Conservation (phyloP, 352 stramenopile genomes). For the Pythium inflatum region DNA sequence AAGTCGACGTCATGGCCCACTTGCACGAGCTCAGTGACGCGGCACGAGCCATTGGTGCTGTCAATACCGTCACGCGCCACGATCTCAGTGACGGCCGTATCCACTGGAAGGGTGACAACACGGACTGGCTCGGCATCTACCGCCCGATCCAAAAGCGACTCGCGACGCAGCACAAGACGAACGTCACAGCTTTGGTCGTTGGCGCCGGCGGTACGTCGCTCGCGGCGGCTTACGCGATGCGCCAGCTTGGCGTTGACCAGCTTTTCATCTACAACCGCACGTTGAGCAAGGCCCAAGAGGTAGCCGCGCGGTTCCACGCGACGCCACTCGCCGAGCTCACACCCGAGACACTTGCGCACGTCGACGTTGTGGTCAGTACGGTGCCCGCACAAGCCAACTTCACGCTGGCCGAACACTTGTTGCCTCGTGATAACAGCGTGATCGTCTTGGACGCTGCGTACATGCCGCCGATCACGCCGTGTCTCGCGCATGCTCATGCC, state of each 20-base stretch:
- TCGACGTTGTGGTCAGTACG: slow-evolving; percentile 96
- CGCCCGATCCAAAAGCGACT: slow-evolving; percentile 88
- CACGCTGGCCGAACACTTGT: slow-evolving; percentile 71
- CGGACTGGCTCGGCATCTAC: slow-evolving; percentile 98
- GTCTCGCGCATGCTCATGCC: slow-evolving; percentile 88
- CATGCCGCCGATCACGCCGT: slow-evolving; percentile 94
- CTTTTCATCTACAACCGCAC: slow-evolving; percentile 97
- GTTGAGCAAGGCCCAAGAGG: slow-evolving; percentile 87
- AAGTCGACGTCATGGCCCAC: slow-evolving; percentile 94
- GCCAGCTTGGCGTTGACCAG: slow-evolving; percentile 75
- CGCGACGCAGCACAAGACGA: slow-evolving; percentile 7
- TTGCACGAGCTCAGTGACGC: slow-evolving; percentile 93
- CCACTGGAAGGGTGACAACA: slow-evolving; percentile 95
- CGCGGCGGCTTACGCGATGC: slow-evolving; percentile 94
- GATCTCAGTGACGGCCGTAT: slow-evolving; percentile 45
- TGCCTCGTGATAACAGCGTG: slow-evolving; percentile 30
- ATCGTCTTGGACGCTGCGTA: slow-evolving; percentile 98
- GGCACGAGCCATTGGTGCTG: slow-evolving; percentile 96
- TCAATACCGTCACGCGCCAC: slow-evolving; percentile 96
- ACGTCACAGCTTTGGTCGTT: slow-evolving; percentile 77
- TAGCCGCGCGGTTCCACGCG: slow-evolving; percentile 90
- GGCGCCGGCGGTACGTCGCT: slow-evolving; percentile 95
- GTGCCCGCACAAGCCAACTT: slow-evolving; percentile 92
- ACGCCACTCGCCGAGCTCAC: slow-evolving; percentile 61
- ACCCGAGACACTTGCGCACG: slow-evolving; percentile 42